Percentiles rank a stretch among this genome's conserved stretches.
Conservation (phyloP, 176 grass and related monocot genomes). For the Hordeum vulgare region DNA sequence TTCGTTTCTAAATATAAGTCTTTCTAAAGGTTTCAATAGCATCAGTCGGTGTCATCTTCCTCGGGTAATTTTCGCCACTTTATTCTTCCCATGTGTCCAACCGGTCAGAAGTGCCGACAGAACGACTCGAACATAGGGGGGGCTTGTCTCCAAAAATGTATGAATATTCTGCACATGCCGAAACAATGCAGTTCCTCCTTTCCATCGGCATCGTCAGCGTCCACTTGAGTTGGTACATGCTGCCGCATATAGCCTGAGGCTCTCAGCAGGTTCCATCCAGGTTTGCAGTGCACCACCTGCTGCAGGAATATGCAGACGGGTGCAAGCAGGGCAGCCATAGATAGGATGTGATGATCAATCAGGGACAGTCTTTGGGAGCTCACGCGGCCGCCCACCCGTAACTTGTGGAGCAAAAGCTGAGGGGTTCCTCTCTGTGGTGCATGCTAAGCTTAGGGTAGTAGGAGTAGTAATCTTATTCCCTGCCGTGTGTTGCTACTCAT, state of each 20-base stretch:
- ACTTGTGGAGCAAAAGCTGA: slow-evolving; percentile 62
- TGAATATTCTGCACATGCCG: slow-evolving; percentile 22
- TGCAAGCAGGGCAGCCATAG: not conserved
- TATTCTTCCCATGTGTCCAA: slow-evolving; percentile 12
- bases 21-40: no score
- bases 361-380: not conserved
- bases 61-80: not conserved
- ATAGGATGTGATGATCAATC: not conserved
- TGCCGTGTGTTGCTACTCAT: slow-evolving; percentile 24
- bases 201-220: not conserved
- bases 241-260: not conserved
- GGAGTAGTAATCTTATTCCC: not conserved
- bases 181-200: not conserved
- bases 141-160: not conserved
- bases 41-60: not conserved
- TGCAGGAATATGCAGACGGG: not conserved
- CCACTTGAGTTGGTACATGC: slow-evolving; percentile 9
- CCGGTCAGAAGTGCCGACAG: not conserved
- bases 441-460: not conserved
- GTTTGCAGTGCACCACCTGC: not conserved
- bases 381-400: slow-evolving; percentile 32
- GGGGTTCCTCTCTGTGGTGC: slow-evolving; percentile 19
- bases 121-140: not conserved
- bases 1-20: no score
- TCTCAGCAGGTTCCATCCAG: not conserved